Evolutionary conservation across 2,329 filamentous ascomycete species (phyloP), one percentile per base, ranked within the genome.

Genomic region (Tolypocladium tropicale): DNA sequence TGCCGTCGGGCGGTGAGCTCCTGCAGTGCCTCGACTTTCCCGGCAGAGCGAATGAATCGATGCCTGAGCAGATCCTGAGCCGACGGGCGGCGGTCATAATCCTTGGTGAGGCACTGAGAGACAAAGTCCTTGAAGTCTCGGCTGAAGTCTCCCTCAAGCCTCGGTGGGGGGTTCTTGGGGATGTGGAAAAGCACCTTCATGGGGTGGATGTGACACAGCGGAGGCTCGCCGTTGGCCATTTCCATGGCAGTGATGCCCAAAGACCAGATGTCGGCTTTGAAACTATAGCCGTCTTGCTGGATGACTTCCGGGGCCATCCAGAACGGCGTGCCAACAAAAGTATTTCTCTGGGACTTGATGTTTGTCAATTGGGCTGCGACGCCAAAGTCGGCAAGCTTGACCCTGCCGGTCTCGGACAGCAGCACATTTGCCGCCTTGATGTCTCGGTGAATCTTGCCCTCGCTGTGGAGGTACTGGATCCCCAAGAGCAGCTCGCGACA

Each of bases 251-350:
- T 95, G 64, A 96, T 95, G 9, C 91, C 91, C 49, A 96, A 74
- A 0, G 90, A 95, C 91, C 91, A 96, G 57, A 96, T 91, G 67
- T 96, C 91, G 6, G 91, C 91, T 72, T 94, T 94, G 75, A 90
- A 94, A 70, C 93, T 90, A 60, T 84, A 85, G 18, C 81, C 82
- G 60, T 89, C 84, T 72, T 95, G 90, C 69, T 95, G 87, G 62
- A 96, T 96, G 37, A 96, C 91, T 68, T 96, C 91, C 1, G 91
- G 91, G 1, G 91, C 91, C 91, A 96, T 95, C 91, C 91, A 96
- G 68, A 95, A 96, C 0, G 94, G 94, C 0, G 93, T 97, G 23
- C 94, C 94, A 23, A 99, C 94, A 67, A 99, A 97, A 0, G 94
- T 99, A 72, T 97, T 93, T 55, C 94, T 85, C 71, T 96, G 91